Base-by-base conservation (phyloP, 306 rosid species). In the Spatholobus suberectus region DNA sequence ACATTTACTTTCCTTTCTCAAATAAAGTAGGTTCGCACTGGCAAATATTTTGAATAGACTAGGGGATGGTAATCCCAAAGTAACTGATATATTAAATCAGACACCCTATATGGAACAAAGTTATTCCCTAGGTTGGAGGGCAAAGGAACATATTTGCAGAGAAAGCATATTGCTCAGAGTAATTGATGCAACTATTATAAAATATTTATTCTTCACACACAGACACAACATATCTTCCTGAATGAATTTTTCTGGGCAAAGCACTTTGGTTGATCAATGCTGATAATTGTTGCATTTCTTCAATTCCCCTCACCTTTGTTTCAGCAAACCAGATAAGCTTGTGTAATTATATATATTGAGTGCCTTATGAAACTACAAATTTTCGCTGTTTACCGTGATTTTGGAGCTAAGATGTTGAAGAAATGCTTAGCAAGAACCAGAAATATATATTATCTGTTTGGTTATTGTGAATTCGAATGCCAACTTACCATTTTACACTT, bases 21-120 rank as follows among this genome's bases (percentile, higher is more conserved):
- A 59, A 67, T 68, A 69, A 35, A 61, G 76, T 58, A 37, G 84
- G 77, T 43, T 83, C 34, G 78, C 80, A 27, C 27, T 46, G 70
- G 6, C n/a, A 52, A 65, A 76, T 55, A 35, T 54, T 63, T 49
- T 47, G 84, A 61, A 27, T 76, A 81, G 55, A 49, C 24, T 47
- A 66, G 70, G 46, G 43, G 34, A 51, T 81, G 84, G 55, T 34
- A 41, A 78, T 63, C 77, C 82, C 80, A 44, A 68, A 83, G 84
- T 66, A 29, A 57, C 11, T 80, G 55, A 76, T 83, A 38, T 68
- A 67, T 77, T 66, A 72, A 55, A 63, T 47, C 40, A 66, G 66
- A 77, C 85, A 76, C 46, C 83, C 84, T 86, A 85, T 57, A n/a
- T 49, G 52, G 62, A 82, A 57, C 46, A 38, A 66, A 34, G 41